Evolutionary conservation across 768 basidiomycete genomes (phyloP).

Genomic region (Kwoniella sp.): DNA sequence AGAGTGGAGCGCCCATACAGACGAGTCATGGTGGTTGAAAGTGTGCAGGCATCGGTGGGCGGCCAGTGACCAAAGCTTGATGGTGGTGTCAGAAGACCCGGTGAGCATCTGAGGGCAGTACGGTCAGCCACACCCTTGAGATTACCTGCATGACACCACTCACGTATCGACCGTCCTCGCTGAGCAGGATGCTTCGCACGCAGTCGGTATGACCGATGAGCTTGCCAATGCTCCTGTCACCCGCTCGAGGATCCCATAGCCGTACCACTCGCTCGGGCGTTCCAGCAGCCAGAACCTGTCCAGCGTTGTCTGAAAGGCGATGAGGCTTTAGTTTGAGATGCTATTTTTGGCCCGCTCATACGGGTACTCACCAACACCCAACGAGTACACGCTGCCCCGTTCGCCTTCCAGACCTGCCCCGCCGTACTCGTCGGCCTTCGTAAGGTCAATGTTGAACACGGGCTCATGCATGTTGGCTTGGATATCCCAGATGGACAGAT

Average conservation of each 20-base stretch:
- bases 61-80: conserved; percentile 78
- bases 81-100: conserved; percentile 50
- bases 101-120: conserved; percentile 43
- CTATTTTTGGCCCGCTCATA: background rate
- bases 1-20: conserved; percentile 86
- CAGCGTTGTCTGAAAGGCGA: conserved; percentile 70
- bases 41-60: conserved; percentile 86
- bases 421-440: conserved; percentile 32
- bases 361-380: conserved; percentile 40
- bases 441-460: conserved; percentile 41
- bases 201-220: conserved; percentile 97
- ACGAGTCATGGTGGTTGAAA: conserved; percentile 86
- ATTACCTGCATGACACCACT: conserved; percentile 47
- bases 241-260: conserved; percentile 87
- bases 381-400: conserved; percentile 48
- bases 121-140: background rate
- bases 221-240: conserved; percentile 68
- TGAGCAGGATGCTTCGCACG: conserved; percentile 80
- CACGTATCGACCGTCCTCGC: conserved; percentile 86
- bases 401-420: conserved; percentile 40
- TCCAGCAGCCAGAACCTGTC: conserved; percentile 77
- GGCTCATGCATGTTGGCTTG: conserved; percentile 43
- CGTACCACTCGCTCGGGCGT: conserved; percentile 86
- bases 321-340: too few relatives aligned
- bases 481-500: conserved; percentile 92